These are phyloP conservation scores for Cladosporium austrohemisphaericum DNA, from an alignment of 2,329 filamentous ascomycete species.

Conservation along the genomic window DNA sequence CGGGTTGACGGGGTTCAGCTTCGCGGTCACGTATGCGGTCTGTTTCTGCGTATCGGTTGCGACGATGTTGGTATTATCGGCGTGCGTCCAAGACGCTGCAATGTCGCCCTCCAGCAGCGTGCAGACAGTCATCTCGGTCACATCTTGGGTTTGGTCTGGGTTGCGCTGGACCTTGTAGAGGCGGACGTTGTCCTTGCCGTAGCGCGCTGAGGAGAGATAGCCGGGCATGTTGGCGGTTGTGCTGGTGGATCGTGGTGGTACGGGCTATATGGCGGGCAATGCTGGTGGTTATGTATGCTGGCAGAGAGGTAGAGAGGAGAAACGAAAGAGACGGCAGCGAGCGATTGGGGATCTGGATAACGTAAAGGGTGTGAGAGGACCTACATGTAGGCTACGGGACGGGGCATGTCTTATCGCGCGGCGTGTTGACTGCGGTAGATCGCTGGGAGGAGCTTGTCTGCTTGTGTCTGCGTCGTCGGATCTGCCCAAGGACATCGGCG, in stretches of 20 bases:
- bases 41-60: constrained; percentile 99
- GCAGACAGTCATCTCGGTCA: constrained; percentile 93
- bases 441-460: constrained; percentile 4
- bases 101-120: constrained; percentile 92
- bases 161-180: constrained; percentile 91
- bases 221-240: constrained; percentile 36
- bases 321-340: background rate
- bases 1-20: constrained; percentile 85
- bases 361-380: background rate
- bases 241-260: background rate
- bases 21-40: constrained; percentile 82
- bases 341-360: constrained; percentile 2
- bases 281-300: constrained; percentile 4
- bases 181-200: constrained; percentile 97
- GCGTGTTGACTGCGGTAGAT: constrained; percentile 10
- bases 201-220: constrained; percentile 59
- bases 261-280: background rate
- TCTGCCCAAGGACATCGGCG: background rate
- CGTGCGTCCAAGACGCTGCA: constrained; percentile 80
- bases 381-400: constrained; percentile 9
- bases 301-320: background rate
- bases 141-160: constrained; percentile 72
- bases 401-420: constrained; percentile 10
- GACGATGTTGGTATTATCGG: constrained; percentile 92
- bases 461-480: constrained; percentile 7